Conservation (phyloP, 768 basidiomycete genomes). For the Tremella mesenterica region DNA sequence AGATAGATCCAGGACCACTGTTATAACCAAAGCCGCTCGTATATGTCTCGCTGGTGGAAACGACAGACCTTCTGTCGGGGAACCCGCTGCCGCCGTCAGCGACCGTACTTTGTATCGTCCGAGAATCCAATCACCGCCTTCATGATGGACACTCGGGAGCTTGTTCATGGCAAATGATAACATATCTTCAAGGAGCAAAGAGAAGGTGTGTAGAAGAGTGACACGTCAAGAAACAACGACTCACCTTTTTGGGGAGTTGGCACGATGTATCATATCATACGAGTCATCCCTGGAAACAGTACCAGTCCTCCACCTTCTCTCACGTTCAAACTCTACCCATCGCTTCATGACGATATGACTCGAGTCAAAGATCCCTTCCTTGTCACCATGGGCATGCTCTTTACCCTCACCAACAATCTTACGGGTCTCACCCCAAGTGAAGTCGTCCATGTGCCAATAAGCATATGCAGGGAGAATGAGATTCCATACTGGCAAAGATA, state of each 20-base stretch:
- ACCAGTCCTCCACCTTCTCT: conserved; percentile 84
- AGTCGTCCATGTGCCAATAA: conserved; percentile 99
- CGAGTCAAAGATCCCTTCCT: conserved; percentile 96
- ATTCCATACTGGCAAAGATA: conserved; percentile 95
- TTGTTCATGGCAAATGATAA: no score
- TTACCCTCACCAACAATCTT: conserved; percentile 65
- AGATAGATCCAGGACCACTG: no score
- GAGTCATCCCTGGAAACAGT: conserved; percentile 71
- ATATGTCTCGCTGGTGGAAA: conserved; percentile 68
- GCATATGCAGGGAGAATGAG: conserved; percentile 88
- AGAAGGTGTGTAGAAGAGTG: no score
- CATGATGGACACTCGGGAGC: no score
- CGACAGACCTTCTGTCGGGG: conserved; percentile 59
- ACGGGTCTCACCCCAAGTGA: conserved; percentile 69
- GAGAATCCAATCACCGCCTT: no score
- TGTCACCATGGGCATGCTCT: conserved; percentile 66
- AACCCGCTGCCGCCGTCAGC: conserved; percentile 22
- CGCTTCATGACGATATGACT: conserved; percentile 96
- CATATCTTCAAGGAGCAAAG: neutral
- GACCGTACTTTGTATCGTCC: no score
- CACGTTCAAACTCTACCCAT: conserved; percentile 97
- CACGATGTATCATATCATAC: conserved; percentile 50
- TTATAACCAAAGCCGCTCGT: conserved; percentile 29
- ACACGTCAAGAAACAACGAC: neutral
- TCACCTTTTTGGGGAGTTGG: conserved; percentile 48